These are phyloP conservation scores for Loxodes magnus DNA, from an alignment of 73 alveolate species.

Conservation along the genomic window DNA sequence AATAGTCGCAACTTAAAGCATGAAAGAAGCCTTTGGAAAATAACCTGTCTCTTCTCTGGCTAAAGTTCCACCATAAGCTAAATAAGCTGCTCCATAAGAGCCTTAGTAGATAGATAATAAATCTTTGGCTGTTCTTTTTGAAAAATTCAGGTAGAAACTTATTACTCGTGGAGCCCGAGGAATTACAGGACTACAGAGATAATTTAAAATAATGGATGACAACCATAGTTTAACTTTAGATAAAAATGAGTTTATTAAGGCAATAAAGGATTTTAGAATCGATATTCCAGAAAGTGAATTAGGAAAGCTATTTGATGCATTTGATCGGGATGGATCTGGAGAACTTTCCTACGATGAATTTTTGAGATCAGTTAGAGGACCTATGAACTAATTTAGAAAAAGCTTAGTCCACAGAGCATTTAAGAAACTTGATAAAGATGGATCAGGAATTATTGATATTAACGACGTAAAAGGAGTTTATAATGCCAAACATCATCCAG, in stretches of 20 bases:
- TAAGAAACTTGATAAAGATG: constrained; percentile 38
- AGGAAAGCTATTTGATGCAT: constrained; percentile 1
- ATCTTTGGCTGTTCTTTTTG: neutral
- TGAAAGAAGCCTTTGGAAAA: neutral
- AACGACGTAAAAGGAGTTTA: constrained; percentile 43
- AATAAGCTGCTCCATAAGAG: too few species aligned
- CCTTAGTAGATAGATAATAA: too few species aligned
- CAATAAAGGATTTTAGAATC: constrained; percentile 5
- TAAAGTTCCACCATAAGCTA: neutral
- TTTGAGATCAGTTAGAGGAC: constrained; percentile 6
- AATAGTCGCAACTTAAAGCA: neutral
- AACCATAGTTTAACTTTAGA: neutral
- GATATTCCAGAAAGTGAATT: constrained; percentile 8
- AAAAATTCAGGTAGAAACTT: constrained; percentile 34
- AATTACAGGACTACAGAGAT: constrained; percentile 32
- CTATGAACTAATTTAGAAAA: constrained; percentile 9
- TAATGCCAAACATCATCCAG: constrained; percentile 46
- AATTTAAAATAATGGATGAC: constrained; percentile 34
- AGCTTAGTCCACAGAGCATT: constrained; percentile 37
- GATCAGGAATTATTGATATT: constrained; percentile 42
- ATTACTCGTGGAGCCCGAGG: constrained; percentile 38
- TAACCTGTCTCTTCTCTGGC: neutral
- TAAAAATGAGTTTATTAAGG: constrained; percentile 14
- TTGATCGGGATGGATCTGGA: constrained; percentile 15
- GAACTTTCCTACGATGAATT: constrained; percentile 7